Evolutionary conservation across 768 basidiomycete genomes (phyloP), one percentile per base, ranked within the genome.

Genomic region (Rhodotorula paludigena): DNA sequence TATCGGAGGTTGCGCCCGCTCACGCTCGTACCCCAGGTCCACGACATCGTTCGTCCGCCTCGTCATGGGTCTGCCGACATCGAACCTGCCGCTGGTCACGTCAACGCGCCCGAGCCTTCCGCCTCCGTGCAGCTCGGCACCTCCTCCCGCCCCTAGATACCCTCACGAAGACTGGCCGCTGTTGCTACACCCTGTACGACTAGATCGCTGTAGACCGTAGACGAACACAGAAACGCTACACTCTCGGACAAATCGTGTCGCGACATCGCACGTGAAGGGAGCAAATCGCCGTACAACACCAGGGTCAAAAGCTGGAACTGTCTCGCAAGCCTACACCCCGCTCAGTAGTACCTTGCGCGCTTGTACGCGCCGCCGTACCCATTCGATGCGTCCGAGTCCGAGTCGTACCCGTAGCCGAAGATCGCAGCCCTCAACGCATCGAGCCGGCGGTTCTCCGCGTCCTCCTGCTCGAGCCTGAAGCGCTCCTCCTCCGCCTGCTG

Each of bases 21-120:
- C 8, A 15, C 36, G 12, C 49, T 39, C 28, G 9, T 12, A 2
- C 36, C 23, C 32, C 33, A 68, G 67, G 25, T 68, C n/a, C 57
- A 68, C 32, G 62, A 63, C 48, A 10, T 60, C 14, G 57, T 68
- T 39, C 45, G 55, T 56, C 44, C 55, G 7, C 47, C 65, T n/a
- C 59, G 64, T 11, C 49, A 52, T 39, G 23, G 21, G 14, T 23
- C 53, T 38, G 53, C 36, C 11, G 18, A 47, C 21, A 8, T 23
- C 33, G 47, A 28, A 25, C 25, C 30, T 11, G 25, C 33, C 30
- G 9, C 20, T 32, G 20, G 23, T 16, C 30, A 33, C 3, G 32
- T 10, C 16, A 16, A 21, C 32, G 49, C 30, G 6, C 15, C 9
- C 25, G 36, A 35, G 14, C 52, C 52, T 2, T 38, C 36, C 5